phyloP scores from a whole-genome alignment of 208 protist genomes.

The Leishmania braziliensis region DNA sequence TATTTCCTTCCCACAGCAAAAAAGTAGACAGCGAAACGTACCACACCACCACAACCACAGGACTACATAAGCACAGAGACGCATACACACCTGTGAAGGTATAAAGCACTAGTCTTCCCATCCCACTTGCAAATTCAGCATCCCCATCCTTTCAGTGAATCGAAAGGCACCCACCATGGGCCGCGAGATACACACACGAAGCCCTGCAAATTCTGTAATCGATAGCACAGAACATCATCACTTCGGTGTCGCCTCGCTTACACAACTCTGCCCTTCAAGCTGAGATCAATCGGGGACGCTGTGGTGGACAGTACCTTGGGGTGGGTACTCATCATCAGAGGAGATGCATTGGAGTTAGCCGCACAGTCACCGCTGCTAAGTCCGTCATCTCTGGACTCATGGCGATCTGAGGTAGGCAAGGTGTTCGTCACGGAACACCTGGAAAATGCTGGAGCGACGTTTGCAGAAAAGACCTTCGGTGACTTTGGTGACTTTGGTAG shows the following conservation, averaged over 20 bases:
- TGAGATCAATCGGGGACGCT: neutral
- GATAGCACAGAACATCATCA: neutral
- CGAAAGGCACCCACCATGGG: neutral
- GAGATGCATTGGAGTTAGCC: neutral
- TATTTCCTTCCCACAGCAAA: neutral
- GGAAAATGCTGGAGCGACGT: neutral
- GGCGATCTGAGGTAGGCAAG: neutral
- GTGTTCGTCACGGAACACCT: neutral
- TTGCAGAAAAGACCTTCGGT: neutral
- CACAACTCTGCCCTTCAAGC: neutral
- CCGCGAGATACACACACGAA: neutral
- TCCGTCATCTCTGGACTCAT: neutral
- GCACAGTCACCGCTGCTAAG: neutral
- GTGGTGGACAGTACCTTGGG: neutral
- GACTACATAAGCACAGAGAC: neutral
- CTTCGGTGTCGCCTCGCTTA: neutral
- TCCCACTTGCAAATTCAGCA: neutral
- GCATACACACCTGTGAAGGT: neutral
- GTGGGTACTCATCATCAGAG: neutral
- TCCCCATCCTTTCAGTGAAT: neutral
- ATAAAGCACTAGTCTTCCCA: neutral
- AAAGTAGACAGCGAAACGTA: neutral
- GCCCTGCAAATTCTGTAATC: neutral
- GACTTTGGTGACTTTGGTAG: neutral
- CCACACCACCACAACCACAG: neutral